Conservation (phyloP, 129 eudicot genomes). For the Silybum marianum region DNA sequence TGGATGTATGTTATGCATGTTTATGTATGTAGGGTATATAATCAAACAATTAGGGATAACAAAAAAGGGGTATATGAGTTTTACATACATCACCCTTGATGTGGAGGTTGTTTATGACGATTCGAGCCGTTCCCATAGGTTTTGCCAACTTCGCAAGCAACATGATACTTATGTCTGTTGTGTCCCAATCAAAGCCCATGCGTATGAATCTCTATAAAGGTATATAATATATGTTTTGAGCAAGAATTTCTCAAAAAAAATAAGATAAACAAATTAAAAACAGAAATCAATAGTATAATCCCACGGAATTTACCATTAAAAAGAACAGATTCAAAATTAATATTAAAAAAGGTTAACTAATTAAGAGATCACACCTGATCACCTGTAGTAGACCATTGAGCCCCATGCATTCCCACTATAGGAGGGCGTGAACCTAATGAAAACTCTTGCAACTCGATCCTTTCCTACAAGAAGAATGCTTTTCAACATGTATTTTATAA, state of each 20-base stretch:
- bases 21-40: no score
- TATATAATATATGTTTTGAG: neutral
- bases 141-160: conserved; percentile 85
- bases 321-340: neutral
- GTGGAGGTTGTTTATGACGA: conserved; percentile 79
- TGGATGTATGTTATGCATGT: neutral
- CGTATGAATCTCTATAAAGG: conserved; percentile 66
- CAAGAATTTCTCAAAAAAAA: neutral
- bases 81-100: conserved; percentile 94
- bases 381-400: conserved; percentile 75
- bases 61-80: neutral
- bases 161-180: conserved; percentile 76
- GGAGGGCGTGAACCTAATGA: conserved; percentile 91
- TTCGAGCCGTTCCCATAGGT: conserved; percentile 94
- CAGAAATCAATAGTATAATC: neutral
- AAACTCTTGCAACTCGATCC: conserved; percentile 80
- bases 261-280: neutral
- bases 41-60: neutral
- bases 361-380: conserved; percentile 64
- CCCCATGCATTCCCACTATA: conserved; percentile 74
- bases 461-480: conserved; percentile 57
- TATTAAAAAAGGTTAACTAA: neutral
- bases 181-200: conserved; percentile 95
- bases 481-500: neutral
- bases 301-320: neutral